Base-by-base conservation (phyloP, 169 alveolate species). In the Toxoplasma gondii region DNA sequence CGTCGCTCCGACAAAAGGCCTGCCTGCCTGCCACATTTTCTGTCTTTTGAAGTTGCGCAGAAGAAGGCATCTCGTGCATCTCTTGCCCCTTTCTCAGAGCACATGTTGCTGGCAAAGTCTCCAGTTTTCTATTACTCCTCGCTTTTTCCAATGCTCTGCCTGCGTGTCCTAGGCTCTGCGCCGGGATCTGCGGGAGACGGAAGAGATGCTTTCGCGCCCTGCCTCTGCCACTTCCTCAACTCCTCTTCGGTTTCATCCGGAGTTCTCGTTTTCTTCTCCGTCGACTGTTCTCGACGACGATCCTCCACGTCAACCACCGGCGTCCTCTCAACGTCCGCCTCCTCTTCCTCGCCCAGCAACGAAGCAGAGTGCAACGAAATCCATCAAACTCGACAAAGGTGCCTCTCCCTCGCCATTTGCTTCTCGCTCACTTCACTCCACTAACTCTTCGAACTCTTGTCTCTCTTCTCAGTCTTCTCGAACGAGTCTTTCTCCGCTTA, bases 111-210 rank as follows among this genome's bases (percentile, higher is more conserved):
- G n/a, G n/a, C n/a, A n/a, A n/a, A n/a, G n/a, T n/a, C n/a, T n/a
- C n/a, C n/a, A n/a, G n/a, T n/a, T n/a, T n/a, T n/a, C n/a, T n/a
- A n/a, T n/a, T n/a, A 49, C 58, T 49, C 58, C 22, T 49, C 58
- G 4, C n/a, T 31, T 31, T 27, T 64, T 31, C 22, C 34, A 16
- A 16, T 16, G 74, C n/a, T 16, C 31, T 64, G 34, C 24, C 74
- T 64, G n/a, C n/a, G n/a, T n/a, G n/a, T n/a, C n/a, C n/a, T 67
- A 82, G 90, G 64, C 90, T 41, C 69, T 82, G n/a, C 90, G 64
- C n/a, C 90, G 29, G 39, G 90, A 82, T 12, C 90, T 82, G 39
- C 90, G 90, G 41, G 67, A 39, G 24, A 82, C 90, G 24, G 90
- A 82, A 36, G 9, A 43, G 27, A 82, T 82, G 1, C 90, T 82